These are phyloP conservation scores for Collybia mongolica DNA, from an alignment of 768 basidiomycete genomes.

Conservation along the genomic window DNA sequence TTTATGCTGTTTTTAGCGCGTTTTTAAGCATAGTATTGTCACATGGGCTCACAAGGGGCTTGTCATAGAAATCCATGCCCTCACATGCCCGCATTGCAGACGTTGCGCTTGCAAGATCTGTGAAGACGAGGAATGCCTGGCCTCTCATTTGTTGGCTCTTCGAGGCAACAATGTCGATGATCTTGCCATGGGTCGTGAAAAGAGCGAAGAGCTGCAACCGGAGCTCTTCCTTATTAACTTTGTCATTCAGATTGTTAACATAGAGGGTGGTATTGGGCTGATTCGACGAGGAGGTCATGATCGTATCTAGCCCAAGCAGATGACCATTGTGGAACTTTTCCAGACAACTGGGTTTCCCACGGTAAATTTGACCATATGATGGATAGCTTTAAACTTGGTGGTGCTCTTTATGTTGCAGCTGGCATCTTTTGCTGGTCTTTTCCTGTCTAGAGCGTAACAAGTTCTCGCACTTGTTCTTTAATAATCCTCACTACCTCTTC, in stretches of 20 bases:
- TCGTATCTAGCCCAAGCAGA: not conserved
- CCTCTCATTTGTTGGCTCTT: slow-evolving; percentile 86
- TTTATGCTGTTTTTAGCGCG: slow-evolving; percentile 28
- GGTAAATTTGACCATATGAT: slow-evolving; percentile 6
- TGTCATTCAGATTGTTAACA: slow-evolving; percentile 91
- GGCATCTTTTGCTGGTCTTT: slow-evolving; percentile 4
- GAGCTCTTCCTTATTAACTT: slow-evolving; percentile 90
- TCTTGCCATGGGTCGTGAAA: slow-evolving; percentile 90
- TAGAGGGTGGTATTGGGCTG: slow-evolving; percentile 90
- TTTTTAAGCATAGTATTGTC: slow-evolving; percentile 6
- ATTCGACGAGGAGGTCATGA: slow-evolving; percentile 50
- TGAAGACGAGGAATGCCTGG: slow-evolving; percentile 95
- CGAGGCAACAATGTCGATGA: slow-evolving; percentile 91
- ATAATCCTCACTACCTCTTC: not conserved
- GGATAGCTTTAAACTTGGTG: not conserved
- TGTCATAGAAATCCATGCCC: slow-evolving; percentile 92
- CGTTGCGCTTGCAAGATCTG: slow-evolving; percentile 87
- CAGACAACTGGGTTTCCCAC: slow-evolving; percentile 12
- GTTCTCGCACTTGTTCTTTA: not conserved
- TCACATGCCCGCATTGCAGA: slow-evolving; percentile 91
- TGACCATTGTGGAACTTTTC: slow-evolving; percentile 12
- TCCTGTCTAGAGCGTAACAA: not conserved
- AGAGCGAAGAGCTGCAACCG: slow-evolving; percentile 79
- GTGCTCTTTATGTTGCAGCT: slow-evolving; percentile 1
- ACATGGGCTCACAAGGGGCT: slow-evolving; percentile 72